A percentile compares a stretch with the other conserved stretches of the same genome.
These are phyloP conservation scores for Beauveria bassiana DNA, from an alignment of 2,329 filamentous ascomycete species.

Conservation along the genomic window DNA sequence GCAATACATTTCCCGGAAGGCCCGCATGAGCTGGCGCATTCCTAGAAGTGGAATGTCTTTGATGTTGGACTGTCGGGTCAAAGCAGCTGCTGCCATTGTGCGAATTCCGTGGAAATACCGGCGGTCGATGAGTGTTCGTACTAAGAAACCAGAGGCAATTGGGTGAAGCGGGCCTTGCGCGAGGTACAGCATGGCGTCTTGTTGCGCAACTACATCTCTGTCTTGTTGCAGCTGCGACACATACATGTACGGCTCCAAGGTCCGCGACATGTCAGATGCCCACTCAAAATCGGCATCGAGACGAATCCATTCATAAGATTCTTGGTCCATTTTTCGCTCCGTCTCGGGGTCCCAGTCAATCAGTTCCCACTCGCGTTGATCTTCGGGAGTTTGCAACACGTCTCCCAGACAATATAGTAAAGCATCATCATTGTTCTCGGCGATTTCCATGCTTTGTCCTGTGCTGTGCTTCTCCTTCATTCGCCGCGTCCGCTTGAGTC, in stretches of 20 bases:
- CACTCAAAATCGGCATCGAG: constrained; percentile 98
- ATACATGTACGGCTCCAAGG: constrained; percentile 95
- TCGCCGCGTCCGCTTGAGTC: constrained; percentile 78
- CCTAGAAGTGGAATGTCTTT: constrained; percentile 67
- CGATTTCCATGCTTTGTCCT: constrained; percentile 53
- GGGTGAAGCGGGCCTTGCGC: constrained; percentile 60
- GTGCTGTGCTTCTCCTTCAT: constrained; percentile 64
- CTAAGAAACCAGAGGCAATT: constrained; percentile 80
- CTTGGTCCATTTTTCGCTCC: constrained; percentile 84
- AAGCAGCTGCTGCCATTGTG: constrained; percentile 69
- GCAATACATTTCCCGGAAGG: constrained; percentile 85
- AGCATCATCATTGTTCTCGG: constrained; percentile 63
- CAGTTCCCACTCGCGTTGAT: constrained; percentile 75
- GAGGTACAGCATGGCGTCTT: constrained; percentile 70
- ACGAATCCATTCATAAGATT: constrained; percentile 97
- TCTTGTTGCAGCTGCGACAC: constrained; percentile 96
- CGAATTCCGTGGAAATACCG: constrained; percentile 94
- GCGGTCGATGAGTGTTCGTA: constrained; percentile 81
- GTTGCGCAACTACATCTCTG: constrained; percentile 85
- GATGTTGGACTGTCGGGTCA: constrained; percentile 66
- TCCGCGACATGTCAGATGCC: constrained; percentile 75
- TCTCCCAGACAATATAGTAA: constrained; percentile 89
- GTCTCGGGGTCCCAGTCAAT: constrained; percentile 85
- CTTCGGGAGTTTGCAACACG: constrained; percentile 74
- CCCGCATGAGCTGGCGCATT: constrained; percentile 73